Evolutionary conservation across 192 early-diverging fungal genomes (phyloP).

Genomic region (Podila horticola): DNA sequence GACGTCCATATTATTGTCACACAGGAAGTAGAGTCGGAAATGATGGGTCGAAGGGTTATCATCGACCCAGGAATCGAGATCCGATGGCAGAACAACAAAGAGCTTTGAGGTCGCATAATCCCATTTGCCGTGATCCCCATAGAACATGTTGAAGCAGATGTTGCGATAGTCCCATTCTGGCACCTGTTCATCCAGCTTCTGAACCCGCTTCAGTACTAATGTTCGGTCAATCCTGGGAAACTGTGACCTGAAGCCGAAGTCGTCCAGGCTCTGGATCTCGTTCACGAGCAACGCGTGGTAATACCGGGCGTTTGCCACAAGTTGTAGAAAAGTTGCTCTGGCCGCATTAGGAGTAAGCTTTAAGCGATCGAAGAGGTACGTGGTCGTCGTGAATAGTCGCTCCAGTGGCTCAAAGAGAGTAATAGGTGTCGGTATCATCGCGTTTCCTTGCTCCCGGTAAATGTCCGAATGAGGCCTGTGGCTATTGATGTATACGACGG

Average conservation of each 20-base stretch:
- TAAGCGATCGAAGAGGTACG: too few relatives aligned
- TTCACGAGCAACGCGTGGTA: neutral
- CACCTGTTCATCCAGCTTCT: neutral
- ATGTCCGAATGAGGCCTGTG: too few relatives aligned
- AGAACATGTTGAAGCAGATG: neutral
- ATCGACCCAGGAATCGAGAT: neutral
- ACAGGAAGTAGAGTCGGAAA: neutral
- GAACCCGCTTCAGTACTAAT: neutral
- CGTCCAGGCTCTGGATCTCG: neutral
- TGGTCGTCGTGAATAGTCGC: too few relatives aligned
- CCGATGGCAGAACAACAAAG: neutral
- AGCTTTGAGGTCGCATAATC: neutral
- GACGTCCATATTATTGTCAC: neutral
- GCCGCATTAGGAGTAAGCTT: too few relatives aligned
- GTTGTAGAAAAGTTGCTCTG: neutral
- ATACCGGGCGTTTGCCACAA: neutral
- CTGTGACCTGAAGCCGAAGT: neutral
- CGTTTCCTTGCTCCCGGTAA: too few relatives aligned
- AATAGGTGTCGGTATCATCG: too few relatives aligned
- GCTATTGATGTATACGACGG: too few relatives aligned
- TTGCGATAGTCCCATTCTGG: neutral
- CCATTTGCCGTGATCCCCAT: neutral
- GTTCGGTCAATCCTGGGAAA: too few relatives aligned
- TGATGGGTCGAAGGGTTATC: neutral
- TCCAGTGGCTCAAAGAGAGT: too few relatives aligned